Conservation (phyloP, 345 rosid genomes). For the Eucalyptus paniculata region DNA sequence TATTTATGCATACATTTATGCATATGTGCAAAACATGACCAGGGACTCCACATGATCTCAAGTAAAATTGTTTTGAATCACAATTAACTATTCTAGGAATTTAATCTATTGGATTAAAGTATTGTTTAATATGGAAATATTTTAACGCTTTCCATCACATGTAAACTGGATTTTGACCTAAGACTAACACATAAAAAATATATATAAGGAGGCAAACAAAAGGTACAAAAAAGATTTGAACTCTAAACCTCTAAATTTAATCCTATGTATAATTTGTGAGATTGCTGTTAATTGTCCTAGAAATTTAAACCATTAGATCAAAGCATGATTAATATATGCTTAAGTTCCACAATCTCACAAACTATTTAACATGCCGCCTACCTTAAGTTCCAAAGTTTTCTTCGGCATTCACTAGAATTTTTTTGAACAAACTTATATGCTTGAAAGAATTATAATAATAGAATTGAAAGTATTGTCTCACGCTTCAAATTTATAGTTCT, state of each 20-base stretch:
- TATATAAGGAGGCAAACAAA: neutral
- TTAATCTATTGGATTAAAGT: neutral
- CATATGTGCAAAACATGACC: neutral
- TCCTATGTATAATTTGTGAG: neutral
- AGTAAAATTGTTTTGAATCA: neutral
- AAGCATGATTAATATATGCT: rapidly evolving
- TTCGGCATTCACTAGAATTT: neutral
- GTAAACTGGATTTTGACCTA: neutral
- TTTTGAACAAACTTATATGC: neutral
- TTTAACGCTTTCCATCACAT: neutral
- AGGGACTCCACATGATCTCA: neutral
- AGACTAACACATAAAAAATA: neutral
- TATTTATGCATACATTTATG: neutral
- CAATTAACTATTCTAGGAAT: neutral
- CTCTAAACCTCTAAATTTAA: neutral
- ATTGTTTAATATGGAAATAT: neutral
- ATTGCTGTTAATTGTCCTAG: neutral
- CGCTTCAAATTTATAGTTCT: neutral
- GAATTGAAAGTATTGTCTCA: neutral
- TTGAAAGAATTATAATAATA: neutral
- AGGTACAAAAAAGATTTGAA: neutral
- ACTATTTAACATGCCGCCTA: neutral
- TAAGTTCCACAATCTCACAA: too few relatives aligned
- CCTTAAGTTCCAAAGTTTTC: neutral
- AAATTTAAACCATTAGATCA: neutral